Base-by-base conservation (phyloP, 768 basidiomycete genomes). In the Auriscalpium vulgare region DNA sequence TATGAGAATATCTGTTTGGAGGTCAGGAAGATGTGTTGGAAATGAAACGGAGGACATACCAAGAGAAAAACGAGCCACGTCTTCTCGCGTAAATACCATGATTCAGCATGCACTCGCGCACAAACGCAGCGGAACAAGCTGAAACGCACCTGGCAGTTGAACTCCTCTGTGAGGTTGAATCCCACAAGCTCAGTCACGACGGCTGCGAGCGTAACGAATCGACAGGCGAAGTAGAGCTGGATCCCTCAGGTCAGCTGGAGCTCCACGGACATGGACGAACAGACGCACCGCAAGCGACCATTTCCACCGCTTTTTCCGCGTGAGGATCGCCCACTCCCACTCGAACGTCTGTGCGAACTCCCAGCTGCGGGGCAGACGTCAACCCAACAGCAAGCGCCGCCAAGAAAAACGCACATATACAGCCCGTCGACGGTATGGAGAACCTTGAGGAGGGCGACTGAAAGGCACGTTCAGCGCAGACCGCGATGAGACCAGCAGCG, bases 301-400 rank as follows among this genome's bases (percentile, higher is more conserved):
- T 19, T 8, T 38, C 44, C 49, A 50, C 17, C 38, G 37, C 47
- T 48, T 51, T n/a, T 45, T 38, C 37, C 48, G 37, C 37, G 47
- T 51, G 19, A 57, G 13, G 47, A 59, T 45, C 23, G 44, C 56
- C 58, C 58, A 57, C 23, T 59, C 59, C 37, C 45, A 50, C 43
- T 47, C 46, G 43, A 58, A n/a, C 19, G 50, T 35, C 49, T 50
- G 40, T 36, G 55, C 34, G 43, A 35, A 59, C 29, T 58, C 57
- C 57, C 57, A 58, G 10, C 57, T 58, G 44, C 37, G 17, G n/a
- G 11, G 8, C 16, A 19, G 3, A 34, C 17, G 21, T 40, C 17
- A 35, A 23, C 10, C 10, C 40, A 8, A 16, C 16, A 17, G 21
- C 36, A 53, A n/a, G 51, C 9, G 11, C 34, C 14, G 17, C 21